A percentile compares a stretch with the other conserved stretches of the same genome.
phyloP scores from a whole-genome alignment of 2,329 filamentous ascomycete genomes.

The Ceratocystis diversiconidia region DNA sequence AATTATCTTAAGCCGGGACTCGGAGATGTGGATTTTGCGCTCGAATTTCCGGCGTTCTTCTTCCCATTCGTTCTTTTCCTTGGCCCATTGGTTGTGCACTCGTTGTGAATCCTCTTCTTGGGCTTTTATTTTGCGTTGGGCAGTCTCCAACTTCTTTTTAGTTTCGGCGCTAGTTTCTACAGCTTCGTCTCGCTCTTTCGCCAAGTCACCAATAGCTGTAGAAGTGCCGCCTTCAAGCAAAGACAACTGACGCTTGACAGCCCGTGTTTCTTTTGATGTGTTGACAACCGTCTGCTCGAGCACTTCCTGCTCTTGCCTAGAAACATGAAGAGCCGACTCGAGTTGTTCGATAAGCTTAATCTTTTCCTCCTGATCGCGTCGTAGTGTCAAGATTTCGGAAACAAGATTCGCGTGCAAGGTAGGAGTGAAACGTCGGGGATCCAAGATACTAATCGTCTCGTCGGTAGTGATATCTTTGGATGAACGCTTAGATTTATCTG shows the following conservation, averaged over 20 bases:
- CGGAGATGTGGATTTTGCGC: constrained; percentile 75
- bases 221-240: constrained; percentile 78
- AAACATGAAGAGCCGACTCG: constrained; percentile 57
- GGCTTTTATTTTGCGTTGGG: constrained; percentile 60
- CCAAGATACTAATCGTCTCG: constrained; percentile 59
- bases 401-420: constrained; percentile 89
- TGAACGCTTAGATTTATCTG: constrained; percentile 34
- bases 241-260: constrained; percentile 71
- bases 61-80: constrained; percentile 74
- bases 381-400: constrained; percentile 76
- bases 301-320: constrained; percentile 59
- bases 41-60: constrained; percentile 71
- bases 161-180: constrained; percentile 58
- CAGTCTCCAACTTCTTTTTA: constrained; percentile 59
- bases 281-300: constrained; percentile 48
- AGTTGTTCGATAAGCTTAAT: constrained; percentile 72
- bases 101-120: constrained; percentile 75
- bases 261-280: constrained; percentile 61
- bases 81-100: constrained; percentile 66
- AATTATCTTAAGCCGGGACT: constrained; percentile 68
- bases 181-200: constrained; percentile 73
- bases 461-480: constrained; percentile 48
- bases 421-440: constrained; percentile 85
- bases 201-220: constrained; percentile 69
- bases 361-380: constrained; percentile 84